Percentiles rank a stretch among this genome's conserved stretches.
These are phyloP conservation scores for Talaromyces piceae DNA, from an alignment of 2,329 filamentous ascomycete species.

Conservation along the genomic window DNA sequence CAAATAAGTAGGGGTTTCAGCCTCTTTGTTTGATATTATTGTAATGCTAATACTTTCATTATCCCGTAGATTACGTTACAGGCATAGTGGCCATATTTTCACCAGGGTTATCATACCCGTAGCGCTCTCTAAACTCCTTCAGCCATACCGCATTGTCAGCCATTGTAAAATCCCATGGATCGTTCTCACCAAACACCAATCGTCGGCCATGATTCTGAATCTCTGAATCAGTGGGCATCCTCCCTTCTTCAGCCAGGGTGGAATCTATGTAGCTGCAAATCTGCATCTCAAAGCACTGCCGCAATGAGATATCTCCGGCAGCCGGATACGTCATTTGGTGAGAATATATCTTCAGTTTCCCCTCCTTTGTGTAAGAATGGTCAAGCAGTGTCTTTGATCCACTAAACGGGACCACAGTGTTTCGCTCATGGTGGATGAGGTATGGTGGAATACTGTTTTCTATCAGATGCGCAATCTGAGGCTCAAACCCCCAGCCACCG, in stretches of 20 bases:
- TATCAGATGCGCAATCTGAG: conserved; percentile 27
- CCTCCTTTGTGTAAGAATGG: neutral
- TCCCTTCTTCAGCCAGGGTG: neutral
- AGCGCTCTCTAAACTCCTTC: conserved; percentile 8
- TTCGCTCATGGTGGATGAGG: conserved; percentile 27
- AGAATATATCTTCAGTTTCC: neutral
- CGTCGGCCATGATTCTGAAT: conserved; percentile 5
- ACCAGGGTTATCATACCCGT: conserved; percentile 1
- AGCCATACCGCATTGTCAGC: conserved; percentile 8
- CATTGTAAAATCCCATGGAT: conserved; percentile 9
- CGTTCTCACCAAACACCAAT: conserved; percentile 7
- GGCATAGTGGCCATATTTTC: neutral
- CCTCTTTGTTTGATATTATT: neutral
- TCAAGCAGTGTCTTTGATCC: neutral
- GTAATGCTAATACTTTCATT: too few relatives aligned
- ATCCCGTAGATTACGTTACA: neutral
- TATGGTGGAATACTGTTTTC: conserved; percentile 34
- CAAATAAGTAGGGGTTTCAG: too few relatives aligned
- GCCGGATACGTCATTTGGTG: conserved; percentile 6
- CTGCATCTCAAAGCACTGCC: conserved; percentile 5
- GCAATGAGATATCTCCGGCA: neutral
- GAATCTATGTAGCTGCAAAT: conserved; percentile 4
- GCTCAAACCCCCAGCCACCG: conserved; percentile 35
- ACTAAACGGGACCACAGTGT: conserved; percentile 20
- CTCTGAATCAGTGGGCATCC: conserved; percentile 4